Percentiles rank a stretch among this genome's conserved stretches.
phyloP scores from a whole-genome alignment of 2,329 filamentous ascomycete species.

The Talaromyces albobiverticillius region DNA sequence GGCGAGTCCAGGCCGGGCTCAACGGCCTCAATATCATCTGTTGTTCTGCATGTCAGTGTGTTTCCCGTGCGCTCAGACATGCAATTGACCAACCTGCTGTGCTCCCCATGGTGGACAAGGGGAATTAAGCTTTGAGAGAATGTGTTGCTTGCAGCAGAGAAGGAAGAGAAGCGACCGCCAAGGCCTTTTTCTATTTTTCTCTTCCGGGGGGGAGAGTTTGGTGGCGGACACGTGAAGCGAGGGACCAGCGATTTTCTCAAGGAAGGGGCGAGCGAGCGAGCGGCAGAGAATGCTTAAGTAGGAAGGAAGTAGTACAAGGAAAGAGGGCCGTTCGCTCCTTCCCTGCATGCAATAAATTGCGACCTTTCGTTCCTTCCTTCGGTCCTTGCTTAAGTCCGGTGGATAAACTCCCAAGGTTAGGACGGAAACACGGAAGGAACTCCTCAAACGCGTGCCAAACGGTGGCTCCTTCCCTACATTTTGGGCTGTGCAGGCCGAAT shows the following conservation, averaged over 20 bases:
- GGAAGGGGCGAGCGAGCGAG: background rate
- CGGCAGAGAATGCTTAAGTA: too few relatives aligned
- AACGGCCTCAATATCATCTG: slow-evolving; percentile 8
- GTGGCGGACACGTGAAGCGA: background rate
- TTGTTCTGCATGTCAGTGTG: background rate
- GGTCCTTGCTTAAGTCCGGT: too few relatives aligned
- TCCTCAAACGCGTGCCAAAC: too few relatives aligned
- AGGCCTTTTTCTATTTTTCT: background rate
- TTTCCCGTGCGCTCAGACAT: background rate
- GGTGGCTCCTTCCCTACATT: too few relatives aligned
- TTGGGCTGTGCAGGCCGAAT: too few relatives aligned
- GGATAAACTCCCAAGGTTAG: too few relatives aligned
- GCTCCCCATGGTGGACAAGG: background rate
- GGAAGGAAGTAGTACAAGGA: too few relatives aligned
- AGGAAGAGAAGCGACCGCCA: background rate
- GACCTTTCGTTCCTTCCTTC: too few relatives aligned
- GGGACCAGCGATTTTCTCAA: background rate
- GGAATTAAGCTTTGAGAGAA: background rate
- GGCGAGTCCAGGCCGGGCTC: slow-evolving; percentile 9
- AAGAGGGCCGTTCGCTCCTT: too few relatives aligned
- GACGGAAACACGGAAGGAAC: too few relatives aligned
- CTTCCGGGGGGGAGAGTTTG: background rate
- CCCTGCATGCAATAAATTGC: too few relatives aligned
- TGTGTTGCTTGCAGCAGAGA: background rate
- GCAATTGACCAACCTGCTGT: background rate